Conservation (phyloP, 257 asterid genomes). For the Coffea canephora region DNA sequence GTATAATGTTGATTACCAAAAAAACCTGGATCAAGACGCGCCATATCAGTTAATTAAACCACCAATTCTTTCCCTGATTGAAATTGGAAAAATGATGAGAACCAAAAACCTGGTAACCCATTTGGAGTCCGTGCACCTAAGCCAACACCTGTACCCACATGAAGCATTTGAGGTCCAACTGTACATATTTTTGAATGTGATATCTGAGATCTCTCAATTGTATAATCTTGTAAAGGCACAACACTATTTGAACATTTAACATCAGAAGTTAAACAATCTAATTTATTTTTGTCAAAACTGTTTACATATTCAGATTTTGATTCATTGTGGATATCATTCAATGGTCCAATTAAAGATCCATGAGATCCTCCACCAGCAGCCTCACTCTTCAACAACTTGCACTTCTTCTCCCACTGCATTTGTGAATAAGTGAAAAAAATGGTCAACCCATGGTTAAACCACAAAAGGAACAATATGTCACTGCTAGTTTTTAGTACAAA, state of each 20-base stretch:
- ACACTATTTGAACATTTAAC: constrained; percentile 46
- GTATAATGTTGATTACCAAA: constrained; percentile 27
- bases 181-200: constrained; percentile 41
- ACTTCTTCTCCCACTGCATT: constrained; percentile 86
- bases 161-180: constrained; percentile 32
- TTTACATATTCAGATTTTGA: constrained; percentile 56
- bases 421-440: background rate
- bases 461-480: background rate
- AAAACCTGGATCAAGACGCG: constrained; percentile 32
- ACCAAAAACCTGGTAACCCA: constrained; percentile 43
- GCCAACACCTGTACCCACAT: constrained; percentile 24
- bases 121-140: constrained; percentile 26
- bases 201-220: constrained; percentile 66
- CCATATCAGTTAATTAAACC: background rate
- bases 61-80: background rate
- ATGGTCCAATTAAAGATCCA: constrained; percentile 40
- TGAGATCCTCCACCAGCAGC: constrained; percentile 44
- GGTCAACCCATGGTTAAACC: background rate
- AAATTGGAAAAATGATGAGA: background rate
- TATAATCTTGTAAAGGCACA: constrained; percentile 77
- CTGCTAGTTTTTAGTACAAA: background rate
- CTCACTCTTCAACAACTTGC: constrained; percentile 53
- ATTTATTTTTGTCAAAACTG: constrained; percentile 49
- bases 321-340: constrained; percentile 84
- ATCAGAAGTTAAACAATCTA: constrained; percentile 40